A percentile compares a stretch with the other conserved stretches of the same genome.
phyloP scores from a whole-genome alignment of 2,329 filamentous ascomycete genomes.

The Neophaeococcomyces aloes region DNA sequence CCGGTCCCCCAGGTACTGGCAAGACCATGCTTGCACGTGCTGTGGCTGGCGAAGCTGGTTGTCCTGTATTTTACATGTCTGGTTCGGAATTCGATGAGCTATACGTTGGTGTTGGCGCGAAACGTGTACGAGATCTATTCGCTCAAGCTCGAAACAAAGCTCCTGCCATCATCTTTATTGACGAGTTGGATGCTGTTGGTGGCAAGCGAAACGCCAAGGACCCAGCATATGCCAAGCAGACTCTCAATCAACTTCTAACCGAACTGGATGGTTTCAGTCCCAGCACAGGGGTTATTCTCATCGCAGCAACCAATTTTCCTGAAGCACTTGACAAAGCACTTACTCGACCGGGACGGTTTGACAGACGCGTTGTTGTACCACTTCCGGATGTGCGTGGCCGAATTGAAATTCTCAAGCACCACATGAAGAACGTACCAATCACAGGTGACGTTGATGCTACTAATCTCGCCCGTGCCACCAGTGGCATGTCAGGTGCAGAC shows the following conservation, averaged over 20 bases:
- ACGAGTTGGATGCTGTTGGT: slow-evolving; percentile 88
- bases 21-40: slow-evolving; percentile 93
- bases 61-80: slow-evolving; percentile 99
- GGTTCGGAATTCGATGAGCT: slow-evolving; percentile 97
- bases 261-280: slow-evolving; percentile 96
- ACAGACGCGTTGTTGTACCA: slow-evolving; percentile 79
- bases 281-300: slow-evolving; percentile 85
- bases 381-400: slow-evolving; percentile 89
- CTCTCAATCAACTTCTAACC: slow-evolving; percentile 89
- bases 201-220: slow-evolving; percentile 88
- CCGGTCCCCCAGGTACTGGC: slow-evolving; percentile 91
- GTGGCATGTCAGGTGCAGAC: slow-evolving; percentile 89
- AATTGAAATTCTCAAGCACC: slow-evolving; percentile 84
- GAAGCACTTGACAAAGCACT: slow-evolving; percentile 89
- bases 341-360: slow-evolving; percentile 87
- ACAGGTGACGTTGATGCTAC: slow-evolving; percentile 70
- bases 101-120: slow-evolving; percentile 92
- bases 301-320: slow-evolving; percentile 93
- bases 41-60: slow-evolving; percentile 90
- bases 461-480: slow-evolving; percentile 73
- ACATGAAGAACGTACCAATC: slow-evolving; percentile 82
- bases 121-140: slow-evolving; percentile 93
- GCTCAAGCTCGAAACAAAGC: slow-evolving; percentile 70
- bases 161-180: slow-evolving; percentile 89
- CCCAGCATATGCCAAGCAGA: slow-evolving; percentile 92